Evolutionary conservation across 2,329 filamentous ascomycete species (phyloP).

Genomic region (Pseudogymnoascus sp.): DNA sequence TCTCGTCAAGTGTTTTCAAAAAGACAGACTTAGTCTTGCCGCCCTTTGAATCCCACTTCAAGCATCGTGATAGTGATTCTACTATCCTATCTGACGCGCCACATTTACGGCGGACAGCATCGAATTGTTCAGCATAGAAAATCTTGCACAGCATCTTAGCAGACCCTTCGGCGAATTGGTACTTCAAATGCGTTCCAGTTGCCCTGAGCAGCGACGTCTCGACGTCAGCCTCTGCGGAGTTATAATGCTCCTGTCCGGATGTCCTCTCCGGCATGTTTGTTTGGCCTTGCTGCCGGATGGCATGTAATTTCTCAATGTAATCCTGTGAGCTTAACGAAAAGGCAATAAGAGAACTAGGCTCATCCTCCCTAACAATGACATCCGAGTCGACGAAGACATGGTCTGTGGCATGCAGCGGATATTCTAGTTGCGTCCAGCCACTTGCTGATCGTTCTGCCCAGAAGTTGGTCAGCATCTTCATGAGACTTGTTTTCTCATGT

Average conservation of each 20-base stretch:
- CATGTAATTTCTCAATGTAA: conserved; percentile 72
- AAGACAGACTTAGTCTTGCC: conserved; percentile 98
- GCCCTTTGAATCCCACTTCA: conserved; percentile 97
- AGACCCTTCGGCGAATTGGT: conserved; percentile 89
- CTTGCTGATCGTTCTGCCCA: conserved; percentile 97
- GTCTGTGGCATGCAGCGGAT: conserved; percentile 79
- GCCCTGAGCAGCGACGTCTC: conserved; percentile 78
- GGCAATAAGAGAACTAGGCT: conserved; percentile 92
- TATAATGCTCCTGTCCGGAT: neutral
- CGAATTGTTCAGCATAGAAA: conserved; percentile 97
- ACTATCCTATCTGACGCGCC: conserved; percentile 90
- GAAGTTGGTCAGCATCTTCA: conserved; percentile 95
- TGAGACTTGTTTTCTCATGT: conserved; percentile 84
- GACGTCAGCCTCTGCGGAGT: conserved; percentile 60
- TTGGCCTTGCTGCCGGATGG: conserved; percentile 51
- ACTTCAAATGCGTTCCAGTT: conserved; percentile 90
- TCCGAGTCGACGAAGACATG: conserved; percentile 97
- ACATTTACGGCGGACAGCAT: conserved; percentile 86
- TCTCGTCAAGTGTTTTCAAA: conserved; percentile 90
- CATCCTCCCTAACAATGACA: conserved; percentile 94
- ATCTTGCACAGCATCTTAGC: conserved; percentile 97
- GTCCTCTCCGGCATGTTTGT: conserved; percentile 24
- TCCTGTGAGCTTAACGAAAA: conserved; percentile 84
- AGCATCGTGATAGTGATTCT: conserved; percentile 87
- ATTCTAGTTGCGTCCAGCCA: conserved; percentile 87